Evolutionary conservation across 176 grass and related monocot genomes (phyloP).

Genomic region (Oryza glumipatula): DNA sequence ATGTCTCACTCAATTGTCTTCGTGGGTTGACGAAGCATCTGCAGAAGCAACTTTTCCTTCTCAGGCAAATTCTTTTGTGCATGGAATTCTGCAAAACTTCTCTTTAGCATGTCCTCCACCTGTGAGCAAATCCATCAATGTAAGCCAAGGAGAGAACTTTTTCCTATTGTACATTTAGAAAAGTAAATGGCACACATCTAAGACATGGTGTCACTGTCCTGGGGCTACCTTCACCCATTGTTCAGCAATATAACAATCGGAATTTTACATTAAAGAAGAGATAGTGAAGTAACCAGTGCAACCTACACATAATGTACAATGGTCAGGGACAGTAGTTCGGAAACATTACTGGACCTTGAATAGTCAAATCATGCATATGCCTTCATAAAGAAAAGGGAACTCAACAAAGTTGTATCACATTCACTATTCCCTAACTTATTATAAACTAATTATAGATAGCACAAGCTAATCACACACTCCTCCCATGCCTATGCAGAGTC

Average conservation of each 20-base stretch:
- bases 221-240: not conserved
- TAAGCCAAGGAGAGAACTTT: slow-evolving; percentile 19
- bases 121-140: slow-evolving; percentile 41
- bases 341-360: too few relatives aligned
- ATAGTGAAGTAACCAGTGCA: slow-evolving; percentile 11
- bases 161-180: not conserved
- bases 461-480: not conserved
- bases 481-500: slow-evolving; percentile 1
- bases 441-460: not conserved
- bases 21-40: slow-evolving; percentile 75
- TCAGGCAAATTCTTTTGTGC: slow-evolving; percentile 97
- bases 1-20: slow-evolving; percentile 76
- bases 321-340: not conserved
- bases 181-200: slow-evolving; percentile 18
- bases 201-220: not conserved
- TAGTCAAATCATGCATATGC: too few relatives aligned
- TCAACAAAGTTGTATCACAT: slow-evolving; percentile 20
- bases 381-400: not conserved
- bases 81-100: slow-evolving; percentile 97
- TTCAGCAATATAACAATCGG: not conserved
- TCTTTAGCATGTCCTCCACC: slow-evolving; percentile 99
- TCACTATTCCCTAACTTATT: slow-evolving; percentile 10
- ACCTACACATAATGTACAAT: not conserved
- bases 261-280: slow-evolving; percentile 28
- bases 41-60: slow-evolving; percentile 83